These are phyloP conservation scores for Rhizophora apiculata DNA, from an alignment of 345 rosid species.

Conservation along the genomic window DNA sequence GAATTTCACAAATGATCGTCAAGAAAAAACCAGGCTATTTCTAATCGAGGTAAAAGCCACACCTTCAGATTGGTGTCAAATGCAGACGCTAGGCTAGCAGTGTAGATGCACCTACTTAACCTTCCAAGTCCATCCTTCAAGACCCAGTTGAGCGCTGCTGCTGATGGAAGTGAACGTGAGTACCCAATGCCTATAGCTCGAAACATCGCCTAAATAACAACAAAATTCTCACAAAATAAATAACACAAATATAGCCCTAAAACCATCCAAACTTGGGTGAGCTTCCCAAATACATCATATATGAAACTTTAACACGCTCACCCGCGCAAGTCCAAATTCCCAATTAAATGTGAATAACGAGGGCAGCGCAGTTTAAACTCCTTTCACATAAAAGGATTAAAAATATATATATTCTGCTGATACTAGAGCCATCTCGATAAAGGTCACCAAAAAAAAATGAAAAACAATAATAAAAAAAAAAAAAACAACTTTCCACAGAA, in stretches of 20 bases:
- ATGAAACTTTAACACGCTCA: too few species aligned
- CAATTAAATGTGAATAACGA: too few species aligned
- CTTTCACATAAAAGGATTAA: too few species aligned
- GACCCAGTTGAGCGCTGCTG: conserved; percentile 93
- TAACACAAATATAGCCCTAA: background rate
- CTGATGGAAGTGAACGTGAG: conserved; percentile 74
- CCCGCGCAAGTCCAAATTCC: too few species aligned
- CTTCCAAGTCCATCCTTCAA: conserved; percentile 90
- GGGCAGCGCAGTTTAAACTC: too few species aligned
- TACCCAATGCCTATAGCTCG: conserved; percentile 86
- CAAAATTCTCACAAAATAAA: background rate
- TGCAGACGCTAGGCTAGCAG: conserved; percentile 82
- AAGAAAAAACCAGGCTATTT: background rate
- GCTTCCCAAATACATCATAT: too few species aligned
- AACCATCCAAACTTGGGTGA: background rate
- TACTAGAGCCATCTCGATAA: too few species aligned
- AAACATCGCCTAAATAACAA: conserved; percentile 64
- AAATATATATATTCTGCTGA: too few species aligned
- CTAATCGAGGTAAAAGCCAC: background rate
- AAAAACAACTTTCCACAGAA: too few species aligned
- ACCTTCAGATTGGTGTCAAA: conserved; percentile 95
- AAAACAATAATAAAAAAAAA: background rate
- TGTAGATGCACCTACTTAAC: conserved; percentile 81
- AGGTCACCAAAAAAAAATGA: background rate
- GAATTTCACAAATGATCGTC: background rate